Base-by-base conservation (phyloP, 148 eudicot species). In the Selenicereus undatus region DNA sequence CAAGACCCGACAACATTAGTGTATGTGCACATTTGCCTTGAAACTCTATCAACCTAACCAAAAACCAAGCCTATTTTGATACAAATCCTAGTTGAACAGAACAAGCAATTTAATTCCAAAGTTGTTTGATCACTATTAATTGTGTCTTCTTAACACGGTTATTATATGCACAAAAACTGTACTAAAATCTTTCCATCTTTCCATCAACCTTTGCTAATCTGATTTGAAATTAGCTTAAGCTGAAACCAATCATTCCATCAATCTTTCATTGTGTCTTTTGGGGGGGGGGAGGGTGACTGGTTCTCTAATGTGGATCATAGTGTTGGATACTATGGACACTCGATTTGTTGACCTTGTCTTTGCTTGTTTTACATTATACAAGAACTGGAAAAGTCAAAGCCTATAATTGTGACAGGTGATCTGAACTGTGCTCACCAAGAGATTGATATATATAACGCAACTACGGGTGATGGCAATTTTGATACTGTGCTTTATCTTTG, bases 371-470 rank as follows among this genome's bases (percentile, higher is more conserved):
- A 21, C 54, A 66, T 73, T 73, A 70, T 87, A 58, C 97, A 96
- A 98, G n/a, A n/a, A n/a, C n/a, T n/a, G n/a, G n/a, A n/a, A n/a
- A n/a, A n/a, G n/a, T n/a, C n/a, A n/a, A n/a, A 96, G 86, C 99
- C 99, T 85, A 98, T 96, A 54, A 91, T 96, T 88, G 85, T 93
- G 85, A 87, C 98, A 29, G 99, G 98, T 83, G 99, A 96, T 82
- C 84, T 93, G 83, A 96, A 96, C 82, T 93, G 98, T 85, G 98
- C 98, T 75, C 98, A 92, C 80, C 91, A 96, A 83, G 99, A 96
- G 89, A 96, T 96, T 73, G 99, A 96, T 85, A 96, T 96, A 77
- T 92, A 82, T 81, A 86, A 96, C 83, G 98, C 99, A 65, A 93
- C 99, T 21, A 97, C 93, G 82, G 89, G 97, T 88, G 73, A 48